phyloP scores from a whole-genome alignment of 2,329 filamentous ascomycete species.

The Aspergillus sp. region DNA sequence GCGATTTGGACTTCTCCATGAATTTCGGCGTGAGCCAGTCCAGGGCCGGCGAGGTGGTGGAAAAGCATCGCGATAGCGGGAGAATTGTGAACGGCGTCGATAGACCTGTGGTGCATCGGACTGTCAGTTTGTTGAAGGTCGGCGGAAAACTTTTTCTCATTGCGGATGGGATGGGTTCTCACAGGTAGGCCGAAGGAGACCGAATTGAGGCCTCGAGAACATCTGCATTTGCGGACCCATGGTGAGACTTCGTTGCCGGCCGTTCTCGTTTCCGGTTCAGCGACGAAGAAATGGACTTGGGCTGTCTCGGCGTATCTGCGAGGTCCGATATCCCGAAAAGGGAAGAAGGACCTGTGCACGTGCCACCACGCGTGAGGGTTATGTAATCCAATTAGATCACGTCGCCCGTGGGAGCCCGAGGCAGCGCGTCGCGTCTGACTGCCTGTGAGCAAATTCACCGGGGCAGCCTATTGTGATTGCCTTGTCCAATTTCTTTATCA shows the following conservation, averaged over 20 bases:
- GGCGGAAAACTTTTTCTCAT: conserved; percentile 9
- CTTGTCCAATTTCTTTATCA: not conserved
- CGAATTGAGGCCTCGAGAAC: conserved; percentile 34
- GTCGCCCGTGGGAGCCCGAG: conserved; percentile 11
- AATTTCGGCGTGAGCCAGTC: conserved; percentile 82
- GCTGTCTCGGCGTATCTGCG: conserved; percentile 22
- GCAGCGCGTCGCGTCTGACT: conserved; percentile 30
- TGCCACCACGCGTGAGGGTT: conserved; percentile 20
- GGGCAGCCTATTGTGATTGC: not conserved
- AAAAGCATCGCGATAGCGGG: conserved; percentile 64
- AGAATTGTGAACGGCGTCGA: conserved; percentile 26
- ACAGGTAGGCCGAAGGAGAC: conserved; percentile 35
- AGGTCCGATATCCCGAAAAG: conserved; percentile 21
- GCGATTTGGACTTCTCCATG: conserved; percentile 81
- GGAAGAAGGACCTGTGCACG: conserved; percentile 25
- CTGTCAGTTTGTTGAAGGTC: conserved; percentile 17
- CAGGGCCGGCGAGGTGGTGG: conserved; percentile 60
- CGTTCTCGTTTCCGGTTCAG: conserved; percentile 4
- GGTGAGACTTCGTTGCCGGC: conserved; percentile 14
- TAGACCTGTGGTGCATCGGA: conserved; percentile 21
- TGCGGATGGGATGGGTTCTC: conserved; percentile 10
- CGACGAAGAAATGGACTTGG: conserved; percentile 12
- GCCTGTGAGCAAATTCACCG: conserved; percentile 2
- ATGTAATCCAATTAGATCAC: conserved; percentile 26
- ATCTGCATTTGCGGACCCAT: conserved; percentile 39